Evolutionary conservation across 2,329 filamentous ascomycete genomes (phyloP), one percentile per base, ranked within the genome.

Genomic region (Aspergillus aculeatinus): DNA sequence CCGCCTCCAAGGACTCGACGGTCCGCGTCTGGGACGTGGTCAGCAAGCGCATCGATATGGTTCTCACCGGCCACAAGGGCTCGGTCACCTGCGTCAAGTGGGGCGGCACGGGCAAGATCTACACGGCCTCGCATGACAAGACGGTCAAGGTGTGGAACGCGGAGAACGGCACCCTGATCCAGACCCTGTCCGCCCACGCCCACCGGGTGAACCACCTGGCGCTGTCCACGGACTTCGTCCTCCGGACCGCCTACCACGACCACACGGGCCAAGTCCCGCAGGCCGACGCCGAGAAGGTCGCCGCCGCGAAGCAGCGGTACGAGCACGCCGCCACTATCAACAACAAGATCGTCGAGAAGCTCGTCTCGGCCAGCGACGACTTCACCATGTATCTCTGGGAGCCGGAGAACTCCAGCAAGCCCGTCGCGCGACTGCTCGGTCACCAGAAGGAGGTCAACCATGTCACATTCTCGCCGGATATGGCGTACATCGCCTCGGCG

Each of bases 391-490:
- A 92, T 73, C 83, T 99, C 7, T 99, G 94, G 94, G 91, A 96
- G 61, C 93, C 93, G 0, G 82, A 87, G 10, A 83, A 82, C 48
- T 88, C 89, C 4, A 90, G 83, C 7, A 97, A 98, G 74, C 93
- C 94, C 0, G 81, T 98, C 3, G 89, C 91, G n/a, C 84, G 92
- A 35, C 85, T 98, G 78, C 78, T 92, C n/a, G 95, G 95, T 2
- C 95, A 99, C 71, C 92, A 97, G 74, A 98, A 98, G 78, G 91
- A 94, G 72, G 93, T 98, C 67, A 97, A 98, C 75, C 91, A 97
- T 73, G 93, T 98, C 51, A 90, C 89, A 0, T 98, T 98, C 77
- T 96, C 92, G 0, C 92, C 94, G 0, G 93, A 98, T 71, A 94
- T 92, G 35, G 83, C 86, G 9, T 84, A 94, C 60, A 92, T 99